Conservation (phyloP, 345 rosid species). For the Alliaria petiolata region DNA sequence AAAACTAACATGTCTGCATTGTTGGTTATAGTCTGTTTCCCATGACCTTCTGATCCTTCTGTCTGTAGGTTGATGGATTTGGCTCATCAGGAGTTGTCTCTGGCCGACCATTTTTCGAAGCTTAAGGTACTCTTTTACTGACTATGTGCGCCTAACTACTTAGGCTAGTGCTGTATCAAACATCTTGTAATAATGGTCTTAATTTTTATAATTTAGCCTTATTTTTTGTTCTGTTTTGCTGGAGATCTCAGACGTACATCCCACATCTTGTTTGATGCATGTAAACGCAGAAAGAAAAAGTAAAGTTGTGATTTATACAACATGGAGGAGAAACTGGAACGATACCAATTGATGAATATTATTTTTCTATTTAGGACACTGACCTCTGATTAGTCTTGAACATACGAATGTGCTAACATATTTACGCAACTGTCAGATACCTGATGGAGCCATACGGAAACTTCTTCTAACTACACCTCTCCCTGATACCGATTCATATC, state of each 20-base stretch:
- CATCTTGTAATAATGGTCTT: neutral
- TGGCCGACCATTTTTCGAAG: slow-evolving; percentile 84
- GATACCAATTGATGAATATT: neutral
- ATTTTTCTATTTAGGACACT: slow-evolving; percentile 8
- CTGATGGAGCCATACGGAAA: slow-evolving; percentile 50
- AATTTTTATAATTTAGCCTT: neutral
- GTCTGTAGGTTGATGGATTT: slow-evolving; percentile 75
- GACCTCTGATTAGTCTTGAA: slow-evolving; percentile 12
- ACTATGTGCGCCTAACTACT: neutral
- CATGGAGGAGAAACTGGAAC: slow-evolving; percentile 6
- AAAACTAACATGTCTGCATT: neutral
- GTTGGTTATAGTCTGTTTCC: neutral
- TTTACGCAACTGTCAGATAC: slow-evolving; percentile 52
- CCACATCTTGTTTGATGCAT: neutral
- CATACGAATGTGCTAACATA: slow-evolving; percentile 6
- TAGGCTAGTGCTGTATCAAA: neutral
- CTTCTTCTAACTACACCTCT: slow-evolving; percentile 65
- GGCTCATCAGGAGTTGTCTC: slow-evolving; percentile 82
- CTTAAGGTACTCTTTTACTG: slow-evolving; percentile 58
- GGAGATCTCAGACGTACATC: neutral
- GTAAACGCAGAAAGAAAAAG: neutral
- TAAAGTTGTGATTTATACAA: slow-evolving; percentile 2
- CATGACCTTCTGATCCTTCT: slow-evolving; percentile 13
- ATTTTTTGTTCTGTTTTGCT: neutral
- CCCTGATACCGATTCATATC: slow-evolving; percentile 66